A percentile compares a stretch with the other conserved stretches of the same genome.
phyloP scores from a whole-genome alignment of 2,329 filamentous ascomycete genomes.

The Mariannaea sp. region DNA sequence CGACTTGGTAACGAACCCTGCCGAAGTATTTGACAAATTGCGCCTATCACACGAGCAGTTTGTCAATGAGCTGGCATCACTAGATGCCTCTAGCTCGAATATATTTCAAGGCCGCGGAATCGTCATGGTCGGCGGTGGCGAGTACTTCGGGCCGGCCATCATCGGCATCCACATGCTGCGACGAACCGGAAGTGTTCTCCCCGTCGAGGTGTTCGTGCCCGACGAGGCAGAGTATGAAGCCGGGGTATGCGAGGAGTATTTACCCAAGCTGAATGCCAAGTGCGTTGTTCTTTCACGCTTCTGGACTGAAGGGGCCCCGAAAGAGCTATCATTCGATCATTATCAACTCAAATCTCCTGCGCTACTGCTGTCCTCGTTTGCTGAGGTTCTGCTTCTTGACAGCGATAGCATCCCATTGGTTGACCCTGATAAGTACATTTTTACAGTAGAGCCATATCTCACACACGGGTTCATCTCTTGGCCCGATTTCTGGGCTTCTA shows the following conservation, averaged over 20 bases:
- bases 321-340: conserved; percentile 6
- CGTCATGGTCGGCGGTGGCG: conserved; percentile 21
- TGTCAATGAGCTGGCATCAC: conserved; percentile 1
- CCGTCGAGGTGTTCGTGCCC: conserved; percentile 18
- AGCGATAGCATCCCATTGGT: conserved; percentile 20
- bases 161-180: conserved; percentile 21
- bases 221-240: conserved; percentile 13
- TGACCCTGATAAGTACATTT: conserved; percentile 8
- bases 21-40: conserved; percentile 5
- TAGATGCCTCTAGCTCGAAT: neutral
- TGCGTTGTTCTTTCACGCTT: conserved; percentile 14
- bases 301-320: neutral
- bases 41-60: conserved; percentile 4
- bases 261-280: conserved; percentile 16
- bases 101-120: conserved; percentile 11
- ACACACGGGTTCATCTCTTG: conserved; percentile 12
- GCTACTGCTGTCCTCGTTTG: conserved; percentile 16
- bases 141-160: conserved; percentile 20
- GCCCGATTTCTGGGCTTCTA: conserved; percentile 18
- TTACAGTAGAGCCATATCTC: conserved; percentile 10
- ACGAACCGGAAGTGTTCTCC: conserved; percentile 12
- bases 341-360: conserved; percentile 17
- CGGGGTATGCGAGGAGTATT: conserved; percentile 10
- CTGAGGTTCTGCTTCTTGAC: conserved; percentile 18
- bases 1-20: conserved; percentile 2